Evolutionary conservation across 2,329 filamentous ascomycete species (phyloP), one percentile per base, ranked within the genome.

Genomic region (Fusarium sarcochroum): DNA sequence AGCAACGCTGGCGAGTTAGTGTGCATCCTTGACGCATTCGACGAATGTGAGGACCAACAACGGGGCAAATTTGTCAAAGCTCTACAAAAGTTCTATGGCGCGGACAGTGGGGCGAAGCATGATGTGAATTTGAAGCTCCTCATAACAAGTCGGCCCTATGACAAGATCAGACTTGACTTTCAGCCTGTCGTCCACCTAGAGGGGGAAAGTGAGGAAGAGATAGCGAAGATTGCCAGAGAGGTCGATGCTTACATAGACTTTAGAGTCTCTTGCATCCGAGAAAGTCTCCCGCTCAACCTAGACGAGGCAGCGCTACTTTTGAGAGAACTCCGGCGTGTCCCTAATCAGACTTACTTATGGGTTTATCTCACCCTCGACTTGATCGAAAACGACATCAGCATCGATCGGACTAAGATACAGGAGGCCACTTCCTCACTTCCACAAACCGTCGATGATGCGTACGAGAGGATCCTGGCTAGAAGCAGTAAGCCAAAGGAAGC

Each of bases 1-100:
- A 6, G 54, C 0, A 37, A 64, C 7, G 55, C 52, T 0, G 67
- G 68, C 1, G 69, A 78, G 37, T 66, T 80, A 13, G 50, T 81
- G 20, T 81, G 77, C 52, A 55, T 83, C 25, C 50, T 83, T 2
- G 81, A 83, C 68, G 80, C 79, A 7, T 52, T 83, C 4, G 81
- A 83, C 50, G 80, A 83, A 66, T 83, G 81, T 56, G 47, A 72
- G 2, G 52, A 63, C 1, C 15, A 25, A 17, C 74, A 70, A 17
- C 49, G 65, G 9, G 30, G 25, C 13, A 53, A 68, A 7, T 56
- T 82, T 8, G 61, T 68, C 3, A 9, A 72, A 4, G 69, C 63
- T 4, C 44, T 82, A 17, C 49, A 56, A 6, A 46, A 71, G 9
- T 56, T 77, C 15, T 80, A 78, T 46, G 45, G 15, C 3, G 14